A percentile compares a stretch with the other conserved stretches of the same genome.
Conservation (phyloP, 306 rosid species). For the Cucurbita argyrosperma region DNA sequence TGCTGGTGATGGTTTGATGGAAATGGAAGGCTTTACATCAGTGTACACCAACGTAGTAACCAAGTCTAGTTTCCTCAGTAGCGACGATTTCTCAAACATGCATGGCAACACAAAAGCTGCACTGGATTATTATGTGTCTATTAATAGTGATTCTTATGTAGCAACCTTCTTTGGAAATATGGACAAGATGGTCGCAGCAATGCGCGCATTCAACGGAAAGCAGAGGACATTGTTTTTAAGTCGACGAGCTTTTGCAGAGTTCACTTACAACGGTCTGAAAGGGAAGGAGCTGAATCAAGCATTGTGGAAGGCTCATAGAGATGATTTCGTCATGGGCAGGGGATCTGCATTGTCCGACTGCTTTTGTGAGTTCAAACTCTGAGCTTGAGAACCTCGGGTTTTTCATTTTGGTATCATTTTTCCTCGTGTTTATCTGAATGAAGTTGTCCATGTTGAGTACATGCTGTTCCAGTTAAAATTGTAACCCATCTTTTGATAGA, state of each 20-base stretch:
- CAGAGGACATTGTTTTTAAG: constrained; percentile 60
- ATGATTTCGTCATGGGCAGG: constrained; percentile 61
- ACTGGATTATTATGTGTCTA: constrained; percentile 73
- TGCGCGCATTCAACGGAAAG: constrained; percentile 63
- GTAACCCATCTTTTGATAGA: background rate
- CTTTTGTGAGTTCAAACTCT: constrained; percentile 71
- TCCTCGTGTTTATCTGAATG: too few species aligned
- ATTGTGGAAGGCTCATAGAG: constrained; percentile 53
- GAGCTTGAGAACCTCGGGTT: constrained; percentile 11
- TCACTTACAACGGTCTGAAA: constrained; percentile 37
- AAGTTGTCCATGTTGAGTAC: background rate
- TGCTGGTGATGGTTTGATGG: constrained; percentile 93
- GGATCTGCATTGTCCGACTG: constrained; percentile 76
- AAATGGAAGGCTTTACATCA: constrained; percentile 52
- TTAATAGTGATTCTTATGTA: constrained; percentile 68
- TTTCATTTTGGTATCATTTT: background rate
- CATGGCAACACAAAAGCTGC: constrained; percentile 98
- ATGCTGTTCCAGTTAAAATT: background rate
- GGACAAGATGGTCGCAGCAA: constrained; percentile 97
- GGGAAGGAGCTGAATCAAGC: constrained; percentile 48
- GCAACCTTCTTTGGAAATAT: constrained; percentile 90
- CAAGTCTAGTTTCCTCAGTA: constrained; percentile 60
- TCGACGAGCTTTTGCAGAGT: constrained; percentile 68
- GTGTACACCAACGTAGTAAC: constrained; percentile 52
- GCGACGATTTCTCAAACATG: constrained; percentile 70